Evolutionary conservation across 345 rosid species (phyloP).

Genomic region (Schrenkiella parvula): DNA sequence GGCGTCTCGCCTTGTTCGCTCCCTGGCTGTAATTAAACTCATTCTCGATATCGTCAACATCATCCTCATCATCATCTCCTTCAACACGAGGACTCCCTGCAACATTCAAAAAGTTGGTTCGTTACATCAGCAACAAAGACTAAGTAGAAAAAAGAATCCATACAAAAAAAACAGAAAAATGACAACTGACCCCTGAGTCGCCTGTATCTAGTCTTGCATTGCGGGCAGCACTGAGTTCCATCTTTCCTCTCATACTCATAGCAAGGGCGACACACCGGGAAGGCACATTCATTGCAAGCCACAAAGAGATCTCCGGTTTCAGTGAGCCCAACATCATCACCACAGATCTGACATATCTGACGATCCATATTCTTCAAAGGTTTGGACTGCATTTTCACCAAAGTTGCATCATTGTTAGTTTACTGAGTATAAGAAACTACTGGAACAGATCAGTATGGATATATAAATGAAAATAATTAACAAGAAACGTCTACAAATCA

Average conservation of each 20-base stretch:
- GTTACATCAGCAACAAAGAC: background rate
- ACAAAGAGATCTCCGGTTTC: conserved; percentile 75
- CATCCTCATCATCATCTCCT: conserved; percentile 99
- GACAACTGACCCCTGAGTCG: conserved; percentile 74
- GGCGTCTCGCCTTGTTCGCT: conserved; percentile 54
- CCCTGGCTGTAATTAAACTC: conserved; percentile 83
- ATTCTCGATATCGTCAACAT: conserved; percentile 90
- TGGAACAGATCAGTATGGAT: background rate
- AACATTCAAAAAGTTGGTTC: conserved; percentile 10
- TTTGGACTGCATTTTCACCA: conserved; percentile 54
- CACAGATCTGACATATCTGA: conserved; percentile 93
- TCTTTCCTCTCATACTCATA: conserved; percentile 98
- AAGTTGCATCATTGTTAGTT: conserved; percentile 12
- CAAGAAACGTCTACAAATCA: background rate
- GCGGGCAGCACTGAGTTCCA: conserved; percentile 97
- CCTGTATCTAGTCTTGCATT: conserved; percentile 97
- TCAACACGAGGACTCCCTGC: conserved; percentile 92
- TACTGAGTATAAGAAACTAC: background rate
- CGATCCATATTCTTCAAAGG: conserved; percentile 70
- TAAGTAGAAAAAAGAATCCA: background rate
- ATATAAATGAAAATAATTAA: background rate
- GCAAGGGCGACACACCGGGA: conserved; percentile 98
- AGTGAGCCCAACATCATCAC: conserved; percentile 71
- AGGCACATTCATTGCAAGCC: conserved; percentile 98
- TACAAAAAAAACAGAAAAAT: background rate